Conservation (phyloP, 1,139 yeast species). For the Geotrichum citri-aurantii region DNA sequence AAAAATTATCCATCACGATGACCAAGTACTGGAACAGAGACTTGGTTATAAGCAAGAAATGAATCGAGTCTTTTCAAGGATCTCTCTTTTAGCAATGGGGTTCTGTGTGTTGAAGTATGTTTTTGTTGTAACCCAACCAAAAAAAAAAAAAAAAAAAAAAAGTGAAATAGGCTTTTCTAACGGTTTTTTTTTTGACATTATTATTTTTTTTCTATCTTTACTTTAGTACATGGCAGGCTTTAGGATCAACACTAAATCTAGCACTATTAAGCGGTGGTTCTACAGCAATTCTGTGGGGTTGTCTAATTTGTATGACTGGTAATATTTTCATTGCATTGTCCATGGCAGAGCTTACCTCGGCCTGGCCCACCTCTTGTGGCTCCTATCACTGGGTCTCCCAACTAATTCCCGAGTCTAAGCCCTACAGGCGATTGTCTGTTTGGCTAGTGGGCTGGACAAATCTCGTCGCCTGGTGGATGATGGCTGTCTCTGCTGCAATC, state of each 20-base stretch:
- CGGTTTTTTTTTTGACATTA: background rate
- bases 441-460: constrained; percentile 21
- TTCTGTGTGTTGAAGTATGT: constrained; percentile 19
- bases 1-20: constrained; percentile 14
- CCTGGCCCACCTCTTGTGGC: constrained; percentile 21
- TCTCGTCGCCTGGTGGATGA: constrained; percentile 21
- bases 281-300: constrained; percentile 19
- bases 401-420: constrained; percentile 13
- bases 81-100: constrained; percentile 20
- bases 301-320: constrained; percentile 18
- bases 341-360: constrained; percentile 19
- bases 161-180: background rate
- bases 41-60: constrained; percentile 18
- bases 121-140: background rate
- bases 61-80: constrained; percentile 18
- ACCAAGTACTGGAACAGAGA: constrained; percentile 11
- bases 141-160: background rate
- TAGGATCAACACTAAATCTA: constrained; percentile 19
- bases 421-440: constrained; percentile 10
- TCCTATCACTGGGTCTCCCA: constrained; percentile 21
- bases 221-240: constrained; percentile 22
- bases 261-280: constrained; percentile 19
- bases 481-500: constrained; percentile 19
- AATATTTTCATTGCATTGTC: constrained; percentile 17
- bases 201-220: background rate